Evolutionary conservation across 257 asterid genomes (phyloP).

Genomic region (Schizonepeta tenuifolia): DNA sequence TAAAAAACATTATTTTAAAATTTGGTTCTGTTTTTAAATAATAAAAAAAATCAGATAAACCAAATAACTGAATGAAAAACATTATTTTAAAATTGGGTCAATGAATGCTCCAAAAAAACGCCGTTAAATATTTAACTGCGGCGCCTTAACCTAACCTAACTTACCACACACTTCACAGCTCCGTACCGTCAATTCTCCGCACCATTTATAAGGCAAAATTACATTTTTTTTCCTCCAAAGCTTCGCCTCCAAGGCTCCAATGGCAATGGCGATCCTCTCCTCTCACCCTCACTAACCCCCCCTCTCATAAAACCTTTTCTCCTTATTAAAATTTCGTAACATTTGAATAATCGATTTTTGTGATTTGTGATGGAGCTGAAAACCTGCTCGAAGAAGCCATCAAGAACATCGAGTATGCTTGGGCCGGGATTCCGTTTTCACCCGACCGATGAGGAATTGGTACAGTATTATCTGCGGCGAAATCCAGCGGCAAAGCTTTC

Average conservation of each 20-base stretch:
- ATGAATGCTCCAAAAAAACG: not conserved
- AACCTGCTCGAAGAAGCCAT: slow-evolving; percentile 28
- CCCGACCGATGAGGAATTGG: slow-evolving; percentile 96
- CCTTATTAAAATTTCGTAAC: not conserved
- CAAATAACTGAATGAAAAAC: not conserved
- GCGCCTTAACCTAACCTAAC: not conserved
- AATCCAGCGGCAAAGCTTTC: slow-evolving; percentile 57
- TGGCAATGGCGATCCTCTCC: slow-evolving; percentile 12
- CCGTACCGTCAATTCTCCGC: slow-evolving; percentile 5
- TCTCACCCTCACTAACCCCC: not conserved
- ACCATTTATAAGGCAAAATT: not conserved
- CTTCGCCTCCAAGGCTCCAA: not conserved
- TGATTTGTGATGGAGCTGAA: slow-evolving; percentile 36
- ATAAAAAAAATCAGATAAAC: not conserved
- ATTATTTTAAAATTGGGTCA: not conserved
- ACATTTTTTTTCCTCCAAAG: not conserved
- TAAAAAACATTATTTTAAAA: not conserved
- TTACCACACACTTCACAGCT: not conserved
- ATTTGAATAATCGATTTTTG: not conserved
- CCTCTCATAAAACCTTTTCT: not conserved
- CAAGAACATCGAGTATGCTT: slow-evolving; percentile 46
- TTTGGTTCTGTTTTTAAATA: too few relatives aligned
- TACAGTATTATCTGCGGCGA: slow-evolving; percentile 77
- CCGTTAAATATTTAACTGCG: not conserved
- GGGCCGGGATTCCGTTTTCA: slow-evolving; percentile 96